A percentile compares a stretch with the other conserved stretches of the same genome.
Evolutionary conservation across 768 basidiomycete species (phyloP).

Genomic region (Naganishia vishniacii): DNA sequence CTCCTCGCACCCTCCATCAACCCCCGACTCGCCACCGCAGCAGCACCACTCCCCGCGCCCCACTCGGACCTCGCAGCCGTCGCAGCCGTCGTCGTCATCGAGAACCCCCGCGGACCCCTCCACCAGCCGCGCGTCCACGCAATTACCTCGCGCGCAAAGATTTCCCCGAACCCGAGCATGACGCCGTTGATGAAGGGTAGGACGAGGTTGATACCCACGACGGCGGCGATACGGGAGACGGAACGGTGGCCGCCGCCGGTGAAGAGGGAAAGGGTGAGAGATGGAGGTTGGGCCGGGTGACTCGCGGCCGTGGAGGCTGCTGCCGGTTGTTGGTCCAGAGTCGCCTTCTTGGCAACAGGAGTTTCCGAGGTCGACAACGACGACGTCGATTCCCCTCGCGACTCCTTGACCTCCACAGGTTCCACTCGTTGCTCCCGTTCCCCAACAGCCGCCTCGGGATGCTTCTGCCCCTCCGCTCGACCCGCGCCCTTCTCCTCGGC

Average conservation of each 20-base stretch:
- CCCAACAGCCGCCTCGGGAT: conserved; percentile 3
- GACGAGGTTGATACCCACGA: conserved; percentile 46
- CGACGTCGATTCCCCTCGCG: background rate
- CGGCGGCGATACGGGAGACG: conserved; percentile 38
- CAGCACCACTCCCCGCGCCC: conserved; percentile 23
- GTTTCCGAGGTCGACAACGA: background rate
- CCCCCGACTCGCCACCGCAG: conserved; percentile 17
- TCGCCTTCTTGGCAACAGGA: background rate
- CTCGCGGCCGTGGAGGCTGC: conserved; percentile 9
- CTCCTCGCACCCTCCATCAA: conserved; percentile 30
- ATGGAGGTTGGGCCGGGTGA: conserved; percentile 41
- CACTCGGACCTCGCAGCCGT: conserved; percentile 16
- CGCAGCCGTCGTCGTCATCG: no score
- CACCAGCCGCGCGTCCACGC: conserved; percentile 35
- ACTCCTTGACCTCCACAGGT: background rate
- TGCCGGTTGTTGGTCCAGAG: conserved; percentile 10
- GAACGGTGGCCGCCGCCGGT: conserved; percentile 38
- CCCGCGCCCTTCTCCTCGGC: conserved; percentile 19
- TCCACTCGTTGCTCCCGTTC: conserved; percentile 1
- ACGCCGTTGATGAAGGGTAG: conserved; percentile 48
- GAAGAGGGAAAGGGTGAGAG: conserved; percentile 46
- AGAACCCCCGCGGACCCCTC: conserved; percentile 32
- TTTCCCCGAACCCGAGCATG: conserved; percentile 49
- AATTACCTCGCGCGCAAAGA: conserved; percentile 45
- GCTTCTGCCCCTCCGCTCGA: background rate